Conservation (phyloP, 305 asterid species). For the Striga hermonthica region DNA sequence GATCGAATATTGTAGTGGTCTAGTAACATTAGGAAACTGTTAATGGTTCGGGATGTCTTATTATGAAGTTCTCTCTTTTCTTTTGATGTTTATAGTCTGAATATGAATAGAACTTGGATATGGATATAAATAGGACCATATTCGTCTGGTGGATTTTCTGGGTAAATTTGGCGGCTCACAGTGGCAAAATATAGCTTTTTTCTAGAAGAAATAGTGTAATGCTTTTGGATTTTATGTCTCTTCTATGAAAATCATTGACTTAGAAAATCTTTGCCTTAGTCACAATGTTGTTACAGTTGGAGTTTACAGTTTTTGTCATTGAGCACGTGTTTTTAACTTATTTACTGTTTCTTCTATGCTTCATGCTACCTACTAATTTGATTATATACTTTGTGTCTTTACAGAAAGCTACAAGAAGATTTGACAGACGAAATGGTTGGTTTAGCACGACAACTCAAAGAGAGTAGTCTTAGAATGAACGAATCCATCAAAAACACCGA, state of each 20-base stretch:
- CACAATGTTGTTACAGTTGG: too few species aligned
- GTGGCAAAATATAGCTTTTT: not conserved
- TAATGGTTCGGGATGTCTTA: not conserved
- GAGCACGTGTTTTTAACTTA: too few species aligned
- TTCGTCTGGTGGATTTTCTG: not conserved
- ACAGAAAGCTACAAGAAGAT: slow-evolving; percentile 90
- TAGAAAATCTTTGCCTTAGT: too few species aligned
- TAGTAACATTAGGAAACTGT: too few species aligned
- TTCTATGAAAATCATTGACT: too few species aligned
- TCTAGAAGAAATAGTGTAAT: not conserved
- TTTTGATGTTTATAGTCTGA: slow-evolving; percentile 14
- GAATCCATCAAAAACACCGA: slow-evolving; percentile 76
- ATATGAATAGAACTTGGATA: slow-evolving; percentile 13
- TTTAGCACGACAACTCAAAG: slow-evolving; percentile 82
- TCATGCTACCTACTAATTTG: slow-evolving; percentile 16
- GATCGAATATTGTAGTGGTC: not conserved
- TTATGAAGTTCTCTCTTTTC: not conserved
- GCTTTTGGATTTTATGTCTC: too few species aligned
- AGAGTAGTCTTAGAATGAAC: slow-evolving; percentile 76
- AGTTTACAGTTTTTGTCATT: too few species aligned
- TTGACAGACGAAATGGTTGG: slow-evolving; percentile 90
- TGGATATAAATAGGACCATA: not conserved
- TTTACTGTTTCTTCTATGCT: not conserved
- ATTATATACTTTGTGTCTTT: slow-evolving; percentile 19
- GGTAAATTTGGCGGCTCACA: not conserved